Conservation (phyloP, 2,329 filamentous ascomycete genomes). For the Xylaria sp. region DNA sequence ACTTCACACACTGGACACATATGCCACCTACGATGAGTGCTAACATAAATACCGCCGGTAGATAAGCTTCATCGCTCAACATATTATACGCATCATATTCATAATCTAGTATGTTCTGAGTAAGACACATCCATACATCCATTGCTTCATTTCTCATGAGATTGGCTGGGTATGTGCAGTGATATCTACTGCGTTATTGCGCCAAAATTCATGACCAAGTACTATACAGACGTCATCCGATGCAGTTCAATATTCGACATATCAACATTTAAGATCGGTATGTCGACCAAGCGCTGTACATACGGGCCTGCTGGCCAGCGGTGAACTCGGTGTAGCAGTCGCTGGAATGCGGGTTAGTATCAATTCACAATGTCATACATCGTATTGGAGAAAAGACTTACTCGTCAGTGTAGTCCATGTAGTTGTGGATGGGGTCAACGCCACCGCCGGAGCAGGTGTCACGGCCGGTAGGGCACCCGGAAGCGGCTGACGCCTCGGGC, state of each 20-base stretch:
- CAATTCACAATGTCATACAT: not conserved
- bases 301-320: slow-evolving; percentile 55
- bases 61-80: not conserved
- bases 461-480: slow-evolving; percentile 53
- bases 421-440: slow-evolving; percentile 52
- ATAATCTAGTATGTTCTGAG: not conserved
- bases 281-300: slow-evolving; percentile 53
- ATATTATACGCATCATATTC: not conserved
- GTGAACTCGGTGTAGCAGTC: slow-evolving; percentile 60
- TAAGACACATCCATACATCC: slow-evolving; percentile 27
- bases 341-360: slow-evolving; percentile 47
- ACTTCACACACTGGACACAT: not conserved
- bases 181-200: slow-evolving; percentile 1
- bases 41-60: not conserved
- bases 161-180: slow-evolving; percentile 28
- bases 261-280: slow-evolving; percentile 48
- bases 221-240: slow-evolving; percentile 25
- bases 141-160: slow-evolving; percentile 32
- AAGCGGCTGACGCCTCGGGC: slow-evolving; percentile 51
- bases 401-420: slow-evolving; percentile 57
- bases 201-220: slow-evolving; percentile 22
- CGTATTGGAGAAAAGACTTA: slow-evolving; percentile 41
- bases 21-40: not conserved
- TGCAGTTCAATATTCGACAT: slow-evolving; percentile 11
- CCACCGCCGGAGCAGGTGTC: slow-evolving; percentile 50